Evolutionary conservation across 2,329 filamentous ascomycete species (phyloP), one percentile per base, ranked within the genome.

Genomic region (Trichoderma sp.): DNA sequence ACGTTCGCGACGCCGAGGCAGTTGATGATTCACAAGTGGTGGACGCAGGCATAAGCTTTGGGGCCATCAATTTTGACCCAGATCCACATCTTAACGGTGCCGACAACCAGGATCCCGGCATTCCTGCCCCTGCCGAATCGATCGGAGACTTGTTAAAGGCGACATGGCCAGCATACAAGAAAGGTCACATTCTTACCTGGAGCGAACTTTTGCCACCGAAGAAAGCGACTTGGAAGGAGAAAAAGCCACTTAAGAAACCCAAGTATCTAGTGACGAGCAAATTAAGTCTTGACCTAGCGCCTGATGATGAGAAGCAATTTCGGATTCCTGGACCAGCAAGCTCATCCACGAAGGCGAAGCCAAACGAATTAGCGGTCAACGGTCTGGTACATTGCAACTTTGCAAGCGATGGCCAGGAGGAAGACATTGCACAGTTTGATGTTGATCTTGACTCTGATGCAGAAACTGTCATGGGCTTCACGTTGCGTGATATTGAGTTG

Each of bases 211-310:
- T 99, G 43, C 93, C 93, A 3, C 90, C 92, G 6, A 94, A 95
- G 80, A 90, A 90, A 75, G 92, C 94, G 1, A 87, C 90, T 69
- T 95, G 93, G 81, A 87, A 92, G 73, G 91, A 92, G 71, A 96
- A 97, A 81, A 89, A 90, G 50, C 94, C 95, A 0, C 75, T 86
- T 1, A 97, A 94, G 81, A 91, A 90, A 53, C 93, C 94, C 0
- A 96, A 95, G 81, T 86, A 93, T 17, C 86, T 98, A 4, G 88
- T 94, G 6, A 94, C 94, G 0, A 95, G 92, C 23, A 99, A 99
- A 81, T 87, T 97, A 71, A 94, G 90, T 73, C 86, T 99, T 15
- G 96, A 99, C 73, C 84, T 98, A 39, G 92, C 93, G 3, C 87
- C 89, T 61, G 96, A 98, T 76, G 93, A 97, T 75, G 93, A 97